Evolutionary conservation across 169 alveolate genomes (phyloP), one percentile per base, ranked within the genome.

Genomic region (Plasmodium vivax): DNA sequence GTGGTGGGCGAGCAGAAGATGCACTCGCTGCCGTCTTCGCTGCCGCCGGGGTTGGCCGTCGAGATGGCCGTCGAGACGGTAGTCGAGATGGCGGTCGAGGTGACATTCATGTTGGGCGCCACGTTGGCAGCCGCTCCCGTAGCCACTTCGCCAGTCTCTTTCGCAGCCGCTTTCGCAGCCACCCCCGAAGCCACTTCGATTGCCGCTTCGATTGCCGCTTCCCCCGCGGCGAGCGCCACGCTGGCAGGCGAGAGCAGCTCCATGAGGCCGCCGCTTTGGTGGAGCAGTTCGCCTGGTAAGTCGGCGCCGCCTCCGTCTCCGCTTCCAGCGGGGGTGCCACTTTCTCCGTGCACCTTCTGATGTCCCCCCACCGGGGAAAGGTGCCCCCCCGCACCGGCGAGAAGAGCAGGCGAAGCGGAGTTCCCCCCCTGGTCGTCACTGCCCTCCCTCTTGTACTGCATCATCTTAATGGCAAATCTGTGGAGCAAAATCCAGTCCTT

Each of bases 401-500:
- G 27, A 82, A 34, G 8, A 9, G 14, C 3, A 14, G 32, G 27
- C 36, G 51, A 8, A 9, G 34, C 8, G 56, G n/a, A 1, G 1
- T 68, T 38, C 0, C 43, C 12, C 8, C 34, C 36, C 10, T 82
- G n/a, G 23, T 34, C 30, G 0, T 45, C 34, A 16, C 1, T 19
- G 10, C 38, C 19, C 16, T 82, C 87, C 30, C 16, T 83, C 36
- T 62, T 68, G 51, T 88, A 74, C 12, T 94, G 87, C 96, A 96
- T 92, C 90, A 96, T 94, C n/a, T 92, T 93, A 6, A 95, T 95
- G 2, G 98, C 97, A 85, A 95, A 96, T n/a, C 81, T 58, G 93
- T 96, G 92, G 16, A 96, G 27, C 9, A 95, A 88, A 14, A 96
- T 56, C 98, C 98, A 96, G 47, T 96, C 96, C 54, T 95, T 95